These are phyloP conservation scores for Sporisorium iseilematis-ciliati DNA, from an alignment of 1,284 basidiomycete species.

Conservation along the genomic window DNA sequence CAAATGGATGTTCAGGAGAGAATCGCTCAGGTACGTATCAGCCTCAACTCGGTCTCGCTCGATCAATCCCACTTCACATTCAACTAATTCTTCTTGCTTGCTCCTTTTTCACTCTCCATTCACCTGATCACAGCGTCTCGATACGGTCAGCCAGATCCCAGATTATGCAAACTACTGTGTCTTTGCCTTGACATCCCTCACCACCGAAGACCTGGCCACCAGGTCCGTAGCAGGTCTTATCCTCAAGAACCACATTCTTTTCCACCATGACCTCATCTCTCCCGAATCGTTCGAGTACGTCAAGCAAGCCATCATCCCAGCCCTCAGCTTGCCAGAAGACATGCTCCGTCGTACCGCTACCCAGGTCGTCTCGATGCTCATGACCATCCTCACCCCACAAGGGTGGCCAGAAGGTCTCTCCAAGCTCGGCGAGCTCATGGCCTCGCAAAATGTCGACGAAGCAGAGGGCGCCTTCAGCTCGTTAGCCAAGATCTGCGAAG, in stretches of 20 bases:
- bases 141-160: slow-evolving; percentile 61
- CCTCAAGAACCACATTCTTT: slow-evolving; percentile 86
- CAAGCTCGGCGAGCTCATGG: slow-evolving; percentile 62
- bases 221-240: slow-evolving; percentile 95
- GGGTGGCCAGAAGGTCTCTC: slow-evolving; percentile 66
- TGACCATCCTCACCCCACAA: slow-evolving; percentile 64
- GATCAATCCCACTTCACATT: background rate
- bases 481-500: slow-evolving; percentile 94
- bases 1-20: slow-evolving; percentile 61
- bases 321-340: slow-evolving; percentile 61
- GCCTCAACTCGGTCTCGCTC: background rate
- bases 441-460: slow-evolving; percentile 56
- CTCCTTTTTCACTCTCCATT: background rate
- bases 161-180: slow-evolving; percentile 93
- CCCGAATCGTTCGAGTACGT: slow-evolving; percentile 65
- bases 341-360: slow-evolving; percentile 68
- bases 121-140: slow-evolving; percentile 54
- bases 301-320: slow-evolving; percentile 65
- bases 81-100: background rate
- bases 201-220: slow-evolving; percentile 87
- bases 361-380: slow-evolving; percentile 67
- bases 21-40: slow-evolving; percentile 54
- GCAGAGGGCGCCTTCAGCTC: slow-evolving; percentile 87
- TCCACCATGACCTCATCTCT: slow-evolving; percentile 60
- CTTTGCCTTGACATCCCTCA: slow-evolving; percentile 84